Evolutionary conservation across 768 basidiomycete genomes (phyloP), one percentile per base, ranked within the genome.

Genomic region (Suillus bovinus): DNA sequence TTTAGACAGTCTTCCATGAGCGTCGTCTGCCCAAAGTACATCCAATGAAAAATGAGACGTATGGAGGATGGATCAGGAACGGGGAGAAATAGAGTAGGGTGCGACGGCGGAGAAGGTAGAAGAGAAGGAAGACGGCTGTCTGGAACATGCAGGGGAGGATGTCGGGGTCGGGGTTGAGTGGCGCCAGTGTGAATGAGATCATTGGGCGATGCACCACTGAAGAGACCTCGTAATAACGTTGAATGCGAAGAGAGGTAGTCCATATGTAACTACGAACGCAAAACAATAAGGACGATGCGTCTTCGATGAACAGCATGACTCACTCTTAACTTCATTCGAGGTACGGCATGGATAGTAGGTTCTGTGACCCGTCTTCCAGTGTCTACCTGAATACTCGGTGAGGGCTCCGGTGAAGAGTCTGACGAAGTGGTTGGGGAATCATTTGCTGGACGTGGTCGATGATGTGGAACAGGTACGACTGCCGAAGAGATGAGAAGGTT

Each of bases 231-330:
- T 52, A 95, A 78, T 59, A 93, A 85, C 47, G 81, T 81, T 0
- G 93, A 94, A 73, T 94, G 91, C 20, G 90, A 86, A n/a, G 86
- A 85, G 49, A 96, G 83, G 69, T 89, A 93, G 71, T 91, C 90
- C 65, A 84, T 80, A 69, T 96, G 94, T 31, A 94, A 77, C 91
- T 93, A 67, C 29, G 29, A 46, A 34, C 56, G 41, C 13, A 56
- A 46, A 24, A 50, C 60, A 2, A 59, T 66, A 56, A 66, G 61
- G 24, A 67, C 53, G 53, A 52, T 52, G 24, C 2, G n/a, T 27
- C 27, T 24, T 49, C 22, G 50, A 31, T 8, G 44, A n/a, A n/a
- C 3, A n/a, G 11, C 27, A 11, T 10, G 0, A 72, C 83, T 20
- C 61, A 91, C 91, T 71, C 84, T 85, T 67, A 92, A 76, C 46